phyloP scores from a whole-genome alignment of 2,329 filamentous ascomycete genomes.

The Triangularia setosa region DNA sequence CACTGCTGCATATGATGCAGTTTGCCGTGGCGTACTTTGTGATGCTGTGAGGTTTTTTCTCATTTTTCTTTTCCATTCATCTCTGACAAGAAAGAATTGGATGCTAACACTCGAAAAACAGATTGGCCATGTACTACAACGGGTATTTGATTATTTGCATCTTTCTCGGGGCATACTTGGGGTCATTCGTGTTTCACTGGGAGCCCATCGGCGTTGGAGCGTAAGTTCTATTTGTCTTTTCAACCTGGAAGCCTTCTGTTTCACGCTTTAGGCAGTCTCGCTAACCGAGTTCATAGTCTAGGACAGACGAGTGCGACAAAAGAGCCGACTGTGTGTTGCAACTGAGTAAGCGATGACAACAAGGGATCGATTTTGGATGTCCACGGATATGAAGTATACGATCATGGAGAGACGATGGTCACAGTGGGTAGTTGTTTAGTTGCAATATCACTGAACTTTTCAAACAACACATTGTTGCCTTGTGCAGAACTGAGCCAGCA shows the following conservation, averaged over 20 bases:
- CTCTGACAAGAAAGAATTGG: not conserved
- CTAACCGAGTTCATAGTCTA: not conserved
- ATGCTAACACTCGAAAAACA: not conserved
- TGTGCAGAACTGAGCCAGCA: no score
- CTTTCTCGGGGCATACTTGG: conserved; percentile 1
- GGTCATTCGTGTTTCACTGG: conserved; percentile 1
- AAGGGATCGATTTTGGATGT: not conserved
- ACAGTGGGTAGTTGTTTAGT: not conserved
- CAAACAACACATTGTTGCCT: not conserved
- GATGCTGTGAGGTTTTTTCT: conserved; percentile 6
- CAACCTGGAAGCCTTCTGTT: not conserved
- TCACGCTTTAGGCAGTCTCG: not conserved
- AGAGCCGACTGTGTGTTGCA: not conserved
- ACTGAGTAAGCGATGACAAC: not conserved
- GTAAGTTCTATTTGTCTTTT: not conserved
- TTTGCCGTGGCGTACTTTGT: conserved; percentile 4
- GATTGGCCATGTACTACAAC: conserved; percentile 8
- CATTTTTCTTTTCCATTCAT: not conserved
- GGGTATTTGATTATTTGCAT: conserved; percentile 5
- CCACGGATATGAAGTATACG: not conserved
- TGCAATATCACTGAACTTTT: not conserved
- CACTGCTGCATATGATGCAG: not conserved
- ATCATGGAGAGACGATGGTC: not conserved
- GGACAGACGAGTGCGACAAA: not conserved
- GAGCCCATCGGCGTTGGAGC: not conserved